Base-by-base conservation (phyloP, 345 rosid species). In the Gossypioides kirkii region DNA sequence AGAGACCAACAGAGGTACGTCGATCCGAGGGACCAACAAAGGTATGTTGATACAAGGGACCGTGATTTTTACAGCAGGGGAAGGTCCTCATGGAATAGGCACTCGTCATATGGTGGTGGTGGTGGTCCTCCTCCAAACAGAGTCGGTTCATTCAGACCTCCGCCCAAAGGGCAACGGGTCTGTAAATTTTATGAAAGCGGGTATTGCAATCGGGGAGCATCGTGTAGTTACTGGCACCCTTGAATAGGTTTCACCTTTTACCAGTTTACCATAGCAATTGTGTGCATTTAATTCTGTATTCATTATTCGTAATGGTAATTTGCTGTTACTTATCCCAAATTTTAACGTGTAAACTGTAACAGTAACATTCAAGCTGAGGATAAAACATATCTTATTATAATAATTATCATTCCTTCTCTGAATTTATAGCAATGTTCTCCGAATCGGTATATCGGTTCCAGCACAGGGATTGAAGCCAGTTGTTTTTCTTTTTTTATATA, bases 121-220 rank as follows among this genome's bases (percentile, higher is more conserved):
- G 74, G 85, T 23, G 85, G 76, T 23, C 83, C 73, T 53, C 58
- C 58, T 36, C 91, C 82, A 43, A 86, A 81, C 71, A 88, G 89
- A 82, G 84, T 80, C 8, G 77, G 84, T 69, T 81, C 89, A 38
- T 74, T 69, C 70, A 79, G 86, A 80, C 78, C 84, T 78, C 81
- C 86, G 53, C 85, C 93, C 77, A 91, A 86, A 87, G 91, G 91
- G 83, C 91, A 81, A 75, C 82, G 90, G 70, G 79, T 87, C 18
- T 94, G 97, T 81, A 94, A 94, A 84, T 91, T 83, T 73, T 71
- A 90, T n/a, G 92, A 86, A 86, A 85, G 50, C 54, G 97, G 97
- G 68, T 32, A 69, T 49, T 90, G 97, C 87, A 91, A 81, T 79
- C 90, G 73, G 77, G 98, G 97, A 62, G 89, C 91, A 28, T 83